Conservation (phyloP, 257 asterid genomes). For the Nicotiana otophora region DNA sequence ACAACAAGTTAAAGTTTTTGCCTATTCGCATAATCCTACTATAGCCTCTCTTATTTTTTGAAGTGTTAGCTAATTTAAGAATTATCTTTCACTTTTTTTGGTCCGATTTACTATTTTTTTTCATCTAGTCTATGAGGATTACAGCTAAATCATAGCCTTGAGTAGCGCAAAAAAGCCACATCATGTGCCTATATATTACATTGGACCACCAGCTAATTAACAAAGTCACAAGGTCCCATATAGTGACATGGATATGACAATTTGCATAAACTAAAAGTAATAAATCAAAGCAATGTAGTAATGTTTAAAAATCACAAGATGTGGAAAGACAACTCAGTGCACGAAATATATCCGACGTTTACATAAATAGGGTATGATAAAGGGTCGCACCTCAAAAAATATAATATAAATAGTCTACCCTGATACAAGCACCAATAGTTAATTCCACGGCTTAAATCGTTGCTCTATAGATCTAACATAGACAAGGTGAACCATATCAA, state of each 20-base stretch:
- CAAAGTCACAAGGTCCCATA: background rate
- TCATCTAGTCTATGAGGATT: background rate
- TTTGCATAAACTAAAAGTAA: background rate
- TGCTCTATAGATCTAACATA: too few species aligned
- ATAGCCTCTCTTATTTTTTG: background rate
- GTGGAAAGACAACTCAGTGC: too few species aligned
- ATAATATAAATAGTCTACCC: too few species aligned
- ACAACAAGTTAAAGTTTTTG: too few species aligned
- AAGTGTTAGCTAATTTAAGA: background rate
- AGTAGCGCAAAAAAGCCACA: background rate
- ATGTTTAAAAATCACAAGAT: background rate
- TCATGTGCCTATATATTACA: background rate
- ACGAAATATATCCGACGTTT: too few species aligned
- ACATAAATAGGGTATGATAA: too few species aligned
- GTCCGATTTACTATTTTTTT: background rate
- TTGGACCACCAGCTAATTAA: background rate
- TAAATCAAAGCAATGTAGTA: background rate
- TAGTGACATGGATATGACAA: background rate
- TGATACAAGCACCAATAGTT: rapidly evolving
- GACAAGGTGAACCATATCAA: too few species aligned
- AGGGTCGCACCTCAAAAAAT: too few species aligned
- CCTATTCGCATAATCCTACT: too few species aligned
- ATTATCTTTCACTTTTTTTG: too few species aligned
- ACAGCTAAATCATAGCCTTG: background rate
- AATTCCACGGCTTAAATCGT: rapidly evolving